Conservation (phyloP, 495 filamentous ascomycete species). For the Penicillium egyptiacum region DNA sequence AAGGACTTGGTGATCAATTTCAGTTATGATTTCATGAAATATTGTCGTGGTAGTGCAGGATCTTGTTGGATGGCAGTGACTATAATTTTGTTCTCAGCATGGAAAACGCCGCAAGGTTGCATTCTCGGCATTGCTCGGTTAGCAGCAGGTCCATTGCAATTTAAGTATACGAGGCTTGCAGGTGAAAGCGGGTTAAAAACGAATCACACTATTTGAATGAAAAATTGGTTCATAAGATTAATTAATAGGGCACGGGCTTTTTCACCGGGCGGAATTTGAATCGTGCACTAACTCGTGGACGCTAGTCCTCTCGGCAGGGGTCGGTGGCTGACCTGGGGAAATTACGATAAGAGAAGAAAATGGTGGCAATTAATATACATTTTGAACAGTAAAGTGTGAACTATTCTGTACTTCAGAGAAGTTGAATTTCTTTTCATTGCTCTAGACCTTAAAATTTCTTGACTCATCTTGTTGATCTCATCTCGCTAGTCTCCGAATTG, state of each 20-base stretch:
- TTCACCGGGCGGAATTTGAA: background rate
- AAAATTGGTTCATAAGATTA: conserved; percentile 8
- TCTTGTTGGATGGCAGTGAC: background rate
- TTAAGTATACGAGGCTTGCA: background rate
- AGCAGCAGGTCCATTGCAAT: background rate
- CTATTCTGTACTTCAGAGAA: background rate
- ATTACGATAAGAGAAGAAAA: conserved; percentile 1
- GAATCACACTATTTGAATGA: conserved; percentile 4
- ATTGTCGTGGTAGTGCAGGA: background rate
- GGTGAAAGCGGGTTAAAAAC: background rate
- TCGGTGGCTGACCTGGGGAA: conserved; percentile 7
- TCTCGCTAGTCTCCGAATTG: conserved; percentile 7
- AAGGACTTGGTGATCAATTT: conserved; percentile 7
- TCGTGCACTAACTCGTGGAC: background rate
- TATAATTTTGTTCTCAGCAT: conserved; percentile 2
- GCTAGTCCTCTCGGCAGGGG: background rate
- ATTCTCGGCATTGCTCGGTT: background rate
- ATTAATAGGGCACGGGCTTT: conserved; percentile 6
- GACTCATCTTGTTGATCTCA: conserved; percentile 5
- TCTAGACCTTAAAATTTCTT: background rate
- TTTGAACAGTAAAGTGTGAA: background rate
- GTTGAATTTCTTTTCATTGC: background rate
- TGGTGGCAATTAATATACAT: background rate
- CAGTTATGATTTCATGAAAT: background rate
- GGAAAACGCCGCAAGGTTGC: background rate